Evolutionary conservation across 176 grass and related monocot species (phyloP).

Genomic region (Urochloa ruziziensis): DNA sequence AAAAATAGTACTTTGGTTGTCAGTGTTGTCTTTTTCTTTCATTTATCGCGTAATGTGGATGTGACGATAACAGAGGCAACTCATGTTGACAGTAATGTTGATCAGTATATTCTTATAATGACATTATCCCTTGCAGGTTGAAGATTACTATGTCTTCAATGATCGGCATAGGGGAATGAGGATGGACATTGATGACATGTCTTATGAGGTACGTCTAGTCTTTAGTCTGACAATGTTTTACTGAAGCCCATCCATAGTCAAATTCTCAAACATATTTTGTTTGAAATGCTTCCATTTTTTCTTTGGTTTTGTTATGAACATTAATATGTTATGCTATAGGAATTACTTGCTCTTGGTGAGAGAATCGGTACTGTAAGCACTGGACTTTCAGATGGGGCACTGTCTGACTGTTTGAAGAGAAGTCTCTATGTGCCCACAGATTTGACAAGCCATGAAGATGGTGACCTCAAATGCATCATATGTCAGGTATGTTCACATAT

Average conservation of each 20-base stretch:
- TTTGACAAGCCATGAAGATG: conserved; percentile 42
- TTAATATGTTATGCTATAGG: conserved; percentile 25
- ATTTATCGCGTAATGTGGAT: conserved; percentile 5
- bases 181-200: conserved; percentile 85
- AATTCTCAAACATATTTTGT: neutral
- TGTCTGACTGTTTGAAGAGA: conserved; percentile 60
- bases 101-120: neutral
- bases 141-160: conserved; percentile 29
- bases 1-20: neutral
- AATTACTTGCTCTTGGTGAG: conserved; percentile 73
- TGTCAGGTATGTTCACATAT: conserved; percentile 54
- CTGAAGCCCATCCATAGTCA: neutral
- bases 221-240: conserved; percentile 2
- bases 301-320: too few relatives aligned
- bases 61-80: too few relatives aligned
- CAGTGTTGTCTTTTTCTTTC: neutral
- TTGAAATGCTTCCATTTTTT: neutral
- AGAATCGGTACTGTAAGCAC: conserved; percentile 81
- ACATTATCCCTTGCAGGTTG: conserved; percentile 41
- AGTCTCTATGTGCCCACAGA: conserved; percentile 34
- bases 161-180: conserved; percentile 76
- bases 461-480: conserved; percentile 70
- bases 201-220: conserved; percentile 64
- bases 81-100: neutral
- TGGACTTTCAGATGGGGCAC: conserved; percentile 60